Base-by-base conservation (phyloP, 768 basidiomycete genomes). In the Trametes maxima region DNA sequence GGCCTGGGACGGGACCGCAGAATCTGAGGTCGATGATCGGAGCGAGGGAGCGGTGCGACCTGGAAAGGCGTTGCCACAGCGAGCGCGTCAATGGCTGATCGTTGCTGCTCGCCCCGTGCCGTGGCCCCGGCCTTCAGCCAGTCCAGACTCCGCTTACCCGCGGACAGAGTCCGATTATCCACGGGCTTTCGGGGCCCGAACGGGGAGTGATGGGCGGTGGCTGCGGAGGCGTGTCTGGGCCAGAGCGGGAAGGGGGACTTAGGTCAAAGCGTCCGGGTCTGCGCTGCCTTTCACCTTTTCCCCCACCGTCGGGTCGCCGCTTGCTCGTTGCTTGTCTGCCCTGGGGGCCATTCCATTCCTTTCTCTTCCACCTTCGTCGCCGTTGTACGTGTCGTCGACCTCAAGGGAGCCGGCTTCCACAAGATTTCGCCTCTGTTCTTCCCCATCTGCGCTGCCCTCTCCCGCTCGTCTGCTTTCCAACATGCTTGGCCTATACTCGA, bases 291-390 rank as follows among this genome's bases (percentile, higher is more conserved):
- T 62, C 59, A 60, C 63, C 62, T 60, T 57, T 58, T 63, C 64
- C 54, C 60, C 59, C 64, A 64, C 47, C 65, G 53, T 56, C 65
- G 63, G 58, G 51, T 52, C 49, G 56, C 21, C 21, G 21, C 46
- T 66, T 47, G 59, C 28, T 46, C 52, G 44, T 63, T 65, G 52
- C 35, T 55, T 59, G 54, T 65, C 60, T 66, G 73, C 71, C 74
- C 75, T 69, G 74, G 73, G 72, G 78, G 76, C 73, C 64, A 67
- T 56, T 66, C 65, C 57, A 56, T 69, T 67, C 47, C 49, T 66
- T 69, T 65, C 28, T 46, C 44, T 67, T 61, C 58, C 59, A 46
- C 48, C 57, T 65, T 70, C 65, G 60, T 63, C 67, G 67, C 68
- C 66, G 62, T 49, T 55, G 28, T 59, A 64, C 60, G 65, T 64